These are phyloP conservation scores for Mentha longifolia DNA, from an alignment of 257 asterid species.

Conservation along the genomic window DNA sequence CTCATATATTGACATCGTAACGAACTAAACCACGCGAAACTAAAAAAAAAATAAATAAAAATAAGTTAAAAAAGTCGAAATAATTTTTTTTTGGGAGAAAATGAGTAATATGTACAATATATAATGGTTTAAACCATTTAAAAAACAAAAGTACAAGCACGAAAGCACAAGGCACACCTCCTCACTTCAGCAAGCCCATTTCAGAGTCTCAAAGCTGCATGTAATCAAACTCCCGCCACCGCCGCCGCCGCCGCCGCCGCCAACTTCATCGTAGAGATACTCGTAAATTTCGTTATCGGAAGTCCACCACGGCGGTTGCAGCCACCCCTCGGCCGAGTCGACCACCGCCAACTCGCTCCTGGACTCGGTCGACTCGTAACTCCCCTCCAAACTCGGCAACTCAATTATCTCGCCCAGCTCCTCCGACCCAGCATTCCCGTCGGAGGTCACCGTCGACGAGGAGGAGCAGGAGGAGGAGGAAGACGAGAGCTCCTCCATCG, in stretches of 20 bases:
- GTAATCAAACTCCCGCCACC: conserved; percentile 42
- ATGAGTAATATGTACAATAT: conserved; percentile 25
- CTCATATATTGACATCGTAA: background rate
- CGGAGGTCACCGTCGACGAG: conserved; percentile 9
- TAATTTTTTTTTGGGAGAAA: background rate
- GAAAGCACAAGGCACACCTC: conserved; percentile 46
- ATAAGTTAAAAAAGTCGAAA: background rate
- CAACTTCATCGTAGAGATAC: conserved; percentile 45
- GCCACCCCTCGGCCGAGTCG: conserved; percentile 69
- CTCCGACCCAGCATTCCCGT: conserved; percentile 44
- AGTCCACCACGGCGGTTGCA: conserved; percentile 65
- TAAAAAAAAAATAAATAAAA: background rate
- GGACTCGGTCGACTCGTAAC: conserved; percentile 47
- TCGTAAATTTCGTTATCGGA: conserved; percentile 49
- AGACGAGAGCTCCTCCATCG: conserved; percentile 57
- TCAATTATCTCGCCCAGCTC: conserved; percentile 77
- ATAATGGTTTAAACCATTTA: background rate
- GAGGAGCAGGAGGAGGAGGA: conserved; percentile 27
- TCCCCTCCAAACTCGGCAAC: conserved; percentile 77
- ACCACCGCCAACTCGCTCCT: conserved; percentile 46
- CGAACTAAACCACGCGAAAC: conserved; percentile 26
- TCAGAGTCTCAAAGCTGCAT: conserved; percentile 44
- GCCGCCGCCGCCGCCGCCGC: conserved; percentile 40
- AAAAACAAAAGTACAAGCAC: conserved; percentile 36
- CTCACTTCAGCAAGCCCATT: conserved; percentile 39